These are phyloP conservation scores for Cryptococcus sp. DNA, from an alignment of 1,284 basidiomycete genomes.

Conservation along the genomic window DNA sequence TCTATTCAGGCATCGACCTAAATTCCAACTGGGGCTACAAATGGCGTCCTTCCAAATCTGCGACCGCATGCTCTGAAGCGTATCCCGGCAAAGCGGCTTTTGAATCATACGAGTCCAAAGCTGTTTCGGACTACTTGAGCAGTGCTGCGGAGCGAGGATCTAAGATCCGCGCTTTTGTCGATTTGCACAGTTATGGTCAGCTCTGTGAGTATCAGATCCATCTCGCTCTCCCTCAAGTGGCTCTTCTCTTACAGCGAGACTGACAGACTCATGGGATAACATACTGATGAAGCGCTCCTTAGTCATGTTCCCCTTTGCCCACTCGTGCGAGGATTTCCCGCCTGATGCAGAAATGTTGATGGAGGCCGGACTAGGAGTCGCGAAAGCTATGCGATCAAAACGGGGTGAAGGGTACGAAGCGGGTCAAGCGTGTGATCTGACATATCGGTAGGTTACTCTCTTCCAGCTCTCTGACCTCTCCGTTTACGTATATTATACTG, in stretches of 20 bases:
- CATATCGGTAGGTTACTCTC: slow-evolving; percentile 60
- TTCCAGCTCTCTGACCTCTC: background rate
- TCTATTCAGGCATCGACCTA: slow-evolving; percentile 73
- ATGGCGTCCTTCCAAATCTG: slow-evolving; percentile 38
- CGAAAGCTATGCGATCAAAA: slow-evolving; percentile 61
- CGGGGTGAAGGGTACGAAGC: slow-evolving; percentile 63
- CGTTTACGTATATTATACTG: background rate
- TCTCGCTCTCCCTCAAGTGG: background rate
- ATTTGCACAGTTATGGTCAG: slow-evolving; percentile 81
- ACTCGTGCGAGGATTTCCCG: slow-evolving; percentile 66
- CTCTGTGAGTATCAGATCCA: slow-evolving; percentile 61
- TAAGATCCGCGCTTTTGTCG: slow-evolving; percentile 63
- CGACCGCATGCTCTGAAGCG: slow-evolving; percentile 65
- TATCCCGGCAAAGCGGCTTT: slow-evolving; percentile 72
- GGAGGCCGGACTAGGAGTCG: slow-evolving; percentile 73
- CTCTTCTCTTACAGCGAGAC: background rate
- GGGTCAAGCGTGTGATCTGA: slow-evolving; percentile 66
- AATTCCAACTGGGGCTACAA: slow-evolving; percentile 68
- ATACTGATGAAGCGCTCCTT: background rate
- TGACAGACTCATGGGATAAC: background rate
- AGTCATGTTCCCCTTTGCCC: slow-evolving; percentile 70
- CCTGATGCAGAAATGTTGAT: slow-evolving; percentile 78
- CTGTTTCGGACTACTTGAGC: slow-evolving; percentile 68
- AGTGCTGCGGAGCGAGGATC: slow-evolving; percentile 49
- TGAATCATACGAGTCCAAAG: slow-evolving; percentile 72